phyloP scores from a whole-genome alignment of 2,329 filamentous ascomycete genomes.

The Raffaelea albimanens region DNA sequence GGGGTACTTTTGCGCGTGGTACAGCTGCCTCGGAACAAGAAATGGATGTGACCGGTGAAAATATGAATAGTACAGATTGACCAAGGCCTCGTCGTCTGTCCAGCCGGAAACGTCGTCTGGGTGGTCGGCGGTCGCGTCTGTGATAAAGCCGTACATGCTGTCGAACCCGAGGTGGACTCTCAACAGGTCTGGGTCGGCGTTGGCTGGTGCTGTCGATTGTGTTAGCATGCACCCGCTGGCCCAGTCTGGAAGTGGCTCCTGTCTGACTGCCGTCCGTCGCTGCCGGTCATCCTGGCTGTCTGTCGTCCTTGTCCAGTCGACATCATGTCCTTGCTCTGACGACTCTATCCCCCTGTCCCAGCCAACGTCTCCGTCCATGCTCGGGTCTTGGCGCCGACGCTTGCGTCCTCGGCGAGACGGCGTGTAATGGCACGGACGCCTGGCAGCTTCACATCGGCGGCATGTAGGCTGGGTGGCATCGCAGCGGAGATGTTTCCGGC shows the following conservation, averaged over 20 bases:
- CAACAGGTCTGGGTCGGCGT: too few species aligned
- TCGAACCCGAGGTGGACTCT: neutral
- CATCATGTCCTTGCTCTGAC: too few species aligned
- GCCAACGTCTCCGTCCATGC: too few species aligned
- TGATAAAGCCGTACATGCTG: neutral
- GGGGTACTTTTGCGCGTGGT: constrained; percentile 1
- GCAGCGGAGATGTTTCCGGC: constrained; percentile 3
- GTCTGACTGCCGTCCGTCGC: too few species aligned
- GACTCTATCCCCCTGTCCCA: too few species aligned
- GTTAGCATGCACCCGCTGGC: too few species aligned
- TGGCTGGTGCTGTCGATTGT: too few species aligned
- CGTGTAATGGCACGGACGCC: neutral
- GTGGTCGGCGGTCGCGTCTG: neutral
- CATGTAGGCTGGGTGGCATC: neutral
- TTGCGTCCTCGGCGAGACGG: neutral
- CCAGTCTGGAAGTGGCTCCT: too few species aligned
- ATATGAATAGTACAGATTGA: constrained; percentile 5
- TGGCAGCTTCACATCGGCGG: neutral
- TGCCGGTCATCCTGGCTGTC: too few species aligned
- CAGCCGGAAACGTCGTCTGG: too few species aligned
- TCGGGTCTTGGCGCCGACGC: neutral
- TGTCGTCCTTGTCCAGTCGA: too few species aligned
- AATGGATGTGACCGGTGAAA: constrained; percentile 6
- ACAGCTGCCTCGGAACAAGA: constrained; percentile 2
- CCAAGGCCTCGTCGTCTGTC: neutral